Evolutionary conservation across 352 stramenopile species (phyloP).

Genomic region (Phytophthora foliorum): DNA sequence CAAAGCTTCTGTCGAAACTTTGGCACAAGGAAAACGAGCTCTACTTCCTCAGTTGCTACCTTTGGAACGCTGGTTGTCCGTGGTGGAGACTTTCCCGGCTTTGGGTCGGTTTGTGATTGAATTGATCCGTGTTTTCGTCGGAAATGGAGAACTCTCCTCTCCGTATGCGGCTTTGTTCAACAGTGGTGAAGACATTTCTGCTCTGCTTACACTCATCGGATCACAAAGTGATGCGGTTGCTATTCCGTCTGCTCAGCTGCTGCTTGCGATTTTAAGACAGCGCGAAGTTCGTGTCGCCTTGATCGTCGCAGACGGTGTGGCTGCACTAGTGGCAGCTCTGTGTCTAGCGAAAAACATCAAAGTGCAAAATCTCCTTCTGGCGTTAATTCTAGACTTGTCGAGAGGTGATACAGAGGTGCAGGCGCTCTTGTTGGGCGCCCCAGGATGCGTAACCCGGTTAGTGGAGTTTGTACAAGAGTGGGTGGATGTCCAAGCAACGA

Average conservation of each 20-base stretch:
- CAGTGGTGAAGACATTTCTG: constrained; percentile 59
- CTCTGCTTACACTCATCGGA: constrained; percentile 55
- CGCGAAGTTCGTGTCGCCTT: constrained; percentile 72
- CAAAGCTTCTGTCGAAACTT: constrained; percentile 11
- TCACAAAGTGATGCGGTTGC: constrained; percentile 49
- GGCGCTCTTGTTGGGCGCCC: constrained; percentile 58
- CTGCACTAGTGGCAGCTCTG: constrained; percentile 57
- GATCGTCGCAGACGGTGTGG: constrained; percentile 81
- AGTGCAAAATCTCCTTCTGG: constrained; percentile 61
- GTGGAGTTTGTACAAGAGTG: constrained; percentile 59
- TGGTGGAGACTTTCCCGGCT: constrained; percentile 38
- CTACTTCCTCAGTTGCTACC: constrained; percentile 69
- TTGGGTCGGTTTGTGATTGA: constrained; percentile 63
- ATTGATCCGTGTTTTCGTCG: constrained; percentile 60
- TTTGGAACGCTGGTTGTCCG: constrained; percentile 55
- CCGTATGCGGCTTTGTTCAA: constrained; percentile 57
- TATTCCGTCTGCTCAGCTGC: constrained; percentile 49
- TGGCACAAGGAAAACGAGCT: constrained; percentile 41
- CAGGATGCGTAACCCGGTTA: constrained; percentile 51
- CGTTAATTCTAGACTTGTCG: constrained; percentile 59
- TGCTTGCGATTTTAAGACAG: constrained; percentile 52
- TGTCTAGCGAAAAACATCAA: constrained; percentile 38
- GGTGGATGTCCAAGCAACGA: constrained; percentile 11
- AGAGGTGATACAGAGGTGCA: constrained; percentile 70
- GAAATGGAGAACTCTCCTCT: constrained; percentile 22